Evolutionary conservation across 2,329 filamentous ascomycete species (phyloP), one percentile per base, ranked within the genome.

Genomic region (Conoideocrella luteorostrata): DNA sequence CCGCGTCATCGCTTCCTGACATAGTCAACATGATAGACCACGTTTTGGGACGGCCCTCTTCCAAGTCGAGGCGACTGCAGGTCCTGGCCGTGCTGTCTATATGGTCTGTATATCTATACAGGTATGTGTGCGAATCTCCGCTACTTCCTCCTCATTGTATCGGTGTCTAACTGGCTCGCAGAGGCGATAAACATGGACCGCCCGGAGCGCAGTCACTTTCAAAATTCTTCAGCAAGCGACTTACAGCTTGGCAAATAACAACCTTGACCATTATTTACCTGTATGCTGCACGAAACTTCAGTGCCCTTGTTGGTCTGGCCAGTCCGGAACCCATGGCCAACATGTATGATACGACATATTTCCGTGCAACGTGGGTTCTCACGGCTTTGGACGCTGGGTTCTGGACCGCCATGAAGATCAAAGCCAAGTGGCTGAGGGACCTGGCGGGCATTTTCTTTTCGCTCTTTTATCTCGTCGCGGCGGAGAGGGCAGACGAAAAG

Each of bases 371-470:
- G 60, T 98, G 93, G 93, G 80, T 97, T 13, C 82, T 93, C 42
- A 98, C 93, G 0, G 93, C 89, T 0, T 68, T 98, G 48, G 93
- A 98, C 56, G 93, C 93, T 5, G 93, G 93, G 2, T 98, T 96
- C 64, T 98, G 93, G 93, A 95, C 89, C 0, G 93, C 93, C 26
- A 98, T 98, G 93, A 84, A 82, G 56, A 90, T 98, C 50, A 79
- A 78, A 38, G 62, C 61, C 41, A 89, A 86, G 56, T 90, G 86
- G 80, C 54, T 95, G 33, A 77, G 89, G 30, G 90, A 97, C 60
- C 60, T 95, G 12, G 79, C 86, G 9, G 89, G 88, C 59, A 73
- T 97, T 17, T 70, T 88, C 37, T 97, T 96, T 64, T 87, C 87
- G 1, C 60, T 85, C 10, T 98, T 95, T 65, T 98, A 98, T 62